Percentiles rank a stretch among this genome's conserved stretches.
phyloP scores from a whole-genome alignment of 78 protist genomes.

The Cavenderia fasciculata region DNA sequence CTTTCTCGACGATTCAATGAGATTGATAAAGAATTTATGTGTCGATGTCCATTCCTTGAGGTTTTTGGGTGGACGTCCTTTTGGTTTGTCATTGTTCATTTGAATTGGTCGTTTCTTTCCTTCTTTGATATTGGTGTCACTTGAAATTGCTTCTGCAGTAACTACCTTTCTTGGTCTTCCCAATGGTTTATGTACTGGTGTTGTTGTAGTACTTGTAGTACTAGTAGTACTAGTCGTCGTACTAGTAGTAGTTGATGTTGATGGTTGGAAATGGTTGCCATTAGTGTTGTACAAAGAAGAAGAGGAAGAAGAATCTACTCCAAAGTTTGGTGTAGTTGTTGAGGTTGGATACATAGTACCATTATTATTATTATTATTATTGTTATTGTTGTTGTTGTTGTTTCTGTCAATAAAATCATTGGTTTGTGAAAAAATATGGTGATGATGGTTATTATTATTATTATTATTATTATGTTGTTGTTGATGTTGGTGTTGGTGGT shows the following conservation, averaged over 20 bases:
- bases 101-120: slow-evolving; percentile 56
- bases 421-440: not conserved
- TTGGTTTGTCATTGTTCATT: slow-evolving; percentile 66
- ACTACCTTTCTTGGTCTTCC: too few relatives aligned
- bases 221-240: not conserved
- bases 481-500: not conserved
- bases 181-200: slow-evolving; percentile 2
- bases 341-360: slow-evolving; percentile 3
- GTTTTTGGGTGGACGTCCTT: slow-evolving; percentile 70
- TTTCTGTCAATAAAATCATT: not conserved
- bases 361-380: not conserved
- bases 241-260: not conserved
- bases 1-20: slow-evolving; percentile 10
- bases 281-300: not conserved
- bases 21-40: slow-evolving; percentile 22
- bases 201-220: not conserved
- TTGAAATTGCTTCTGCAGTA: not conserved
- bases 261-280: not conserved
- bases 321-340: not conserved
- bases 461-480: slow-evolving; percentile 1
- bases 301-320: not conserved
- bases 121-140: not conserved
- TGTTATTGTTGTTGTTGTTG: slow-evolving; percentile 9
- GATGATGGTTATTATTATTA: not conserved
- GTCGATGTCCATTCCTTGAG: slow-evolving; percentile 58